phyloP scores from a whole-genome alignment of 2,329 filamentous ascomycete species.

The Balansia obtecta region DNA sequence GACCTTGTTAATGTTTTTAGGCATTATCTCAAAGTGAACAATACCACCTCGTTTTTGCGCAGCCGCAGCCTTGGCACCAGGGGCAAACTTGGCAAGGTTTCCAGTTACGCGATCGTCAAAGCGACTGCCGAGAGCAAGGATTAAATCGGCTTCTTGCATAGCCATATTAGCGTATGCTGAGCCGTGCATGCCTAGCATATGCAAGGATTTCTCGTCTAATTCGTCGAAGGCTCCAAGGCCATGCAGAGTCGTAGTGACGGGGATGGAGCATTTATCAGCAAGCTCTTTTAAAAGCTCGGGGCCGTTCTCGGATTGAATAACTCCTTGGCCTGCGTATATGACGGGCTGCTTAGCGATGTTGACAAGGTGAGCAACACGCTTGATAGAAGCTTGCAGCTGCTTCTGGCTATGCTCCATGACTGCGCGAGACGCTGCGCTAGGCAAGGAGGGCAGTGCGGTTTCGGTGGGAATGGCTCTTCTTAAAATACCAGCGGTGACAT shows the following conservation, averaged over 20 bases:
- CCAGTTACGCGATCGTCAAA: conserved; percentile 94
- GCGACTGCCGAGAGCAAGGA: conserved; percentile 84
- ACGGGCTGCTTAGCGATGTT: conserved; percentile 88
- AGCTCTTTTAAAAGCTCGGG: conserved; percentile 70
- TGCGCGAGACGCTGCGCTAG: conserved; percentile 75
- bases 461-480: conserved; percentile 70
- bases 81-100: conserved; percentile 75
- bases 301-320: conserved; percentile 69
- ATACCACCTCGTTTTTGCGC: conserved; percentile 82
- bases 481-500: conserved; percentile 79
- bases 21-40: conserved; percentile 95
- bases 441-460: conserved; percentile 63
- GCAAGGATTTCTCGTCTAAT: conserved; percentile 82
- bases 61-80: conserved; percentile 73
- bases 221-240: conserved; percentile 89
- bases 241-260: conserved; percentile 91
- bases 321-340: conserved; percentile 87
- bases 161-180: conserved; percentile 96
- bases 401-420: conserved; percentile 60
- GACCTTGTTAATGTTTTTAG: conserved; percentile 99
- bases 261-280: conserved; percentile 81
- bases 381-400: conserved; percentile 62
- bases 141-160: conserved; percentile 92
- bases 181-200: conserved; percentile 99
- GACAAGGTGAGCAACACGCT: conserved; percentile 67